Evolutionary conservation across 2,329 filamentous ascomycete species (phyloP), one percentile per base, ranked within the genome.

Genomic region (Talaromyces sp.): DNA sequence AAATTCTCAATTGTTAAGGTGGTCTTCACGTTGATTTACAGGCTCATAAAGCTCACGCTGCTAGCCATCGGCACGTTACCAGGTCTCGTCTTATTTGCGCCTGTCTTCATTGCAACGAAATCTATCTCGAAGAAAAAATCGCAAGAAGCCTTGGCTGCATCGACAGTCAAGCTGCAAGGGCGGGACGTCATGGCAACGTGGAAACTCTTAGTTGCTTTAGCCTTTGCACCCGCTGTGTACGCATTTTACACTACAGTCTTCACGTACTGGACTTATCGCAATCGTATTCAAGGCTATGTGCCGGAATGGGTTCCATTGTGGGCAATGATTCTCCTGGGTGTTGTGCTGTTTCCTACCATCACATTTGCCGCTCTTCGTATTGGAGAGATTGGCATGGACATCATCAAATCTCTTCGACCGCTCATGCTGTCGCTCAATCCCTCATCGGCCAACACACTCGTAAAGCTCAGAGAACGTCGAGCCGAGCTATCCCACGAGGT

Each of bases 301-400:
- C 93, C 93, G 0, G 81, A 86, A 3, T 93, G 89, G 83, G 86
- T 97, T 37, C 91, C 93, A 0, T 85, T 93, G 65, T 96, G 90
- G 87, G 75, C 87, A 24, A 86, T 96, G 11, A 88, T 93, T 68
- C 75, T 92, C 10, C 86, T 87, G 45, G 90, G 93, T 59, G 89
- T 91, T 81, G 83, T 92, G 57, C 81, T 96, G 69, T 97, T 97
- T 82, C 90, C 93, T 6, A 86, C 88, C 27, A 90, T 97, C 71
- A 97, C 93, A 0, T 97, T 96, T 76, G 93, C 93, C 4, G 92
- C 95, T 7, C 87, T 99, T 61, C 90, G 95, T 11, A 96, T 98
- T 70, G 95, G 95, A 56, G 95, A 99, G 80, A 90, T 96, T n/a
- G 95, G 94, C 61, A 97, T 99, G 93, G 95, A 99, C 74, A 97